A percentile compares a stretch with the other conserved stretches of the same genome.
phyloP scores from a whole-genome alignment of 2,329 filamentous ascomycete species.

The Colletotrichum sidae region DNA sequence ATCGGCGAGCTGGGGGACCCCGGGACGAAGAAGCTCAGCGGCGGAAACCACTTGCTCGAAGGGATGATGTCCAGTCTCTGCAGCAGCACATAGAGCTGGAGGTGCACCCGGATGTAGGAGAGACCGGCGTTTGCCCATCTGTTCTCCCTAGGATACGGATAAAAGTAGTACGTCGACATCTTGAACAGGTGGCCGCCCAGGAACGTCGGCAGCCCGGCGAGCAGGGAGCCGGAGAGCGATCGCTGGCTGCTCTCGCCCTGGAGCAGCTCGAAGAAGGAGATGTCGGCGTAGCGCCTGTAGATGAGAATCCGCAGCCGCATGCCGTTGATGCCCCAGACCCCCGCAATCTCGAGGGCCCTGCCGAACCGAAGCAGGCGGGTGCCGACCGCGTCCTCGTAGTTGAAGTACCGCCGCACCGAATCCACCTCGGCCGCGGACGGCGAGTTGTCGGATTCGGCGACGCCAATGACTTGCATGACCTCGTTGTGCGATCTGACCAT shows the following conservation, averaged over 20 bases:
- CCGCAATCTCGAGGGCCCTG: slow-evolving; percentile 53
- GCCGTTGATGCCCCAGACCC: slow-evolving; percentile 64
- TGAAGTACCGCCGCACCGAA: slow-evolving; percentile 55
- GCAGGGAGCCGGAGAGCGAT: slow-evolving; percentile 47
- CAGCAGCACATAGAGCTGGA: slow-evolving; percentile 64
- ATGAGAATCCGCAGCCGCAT: slow-evolving; percentile 67
- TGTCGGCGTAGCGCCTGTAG: slow-evolving; percentile 61
- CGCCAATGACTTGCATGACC: slow-evolving; percentile 72
- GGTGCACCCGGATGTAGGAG: slow-evolving; percentile 59
- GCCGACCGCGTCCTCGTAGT: slow-evolving; percentile 61
- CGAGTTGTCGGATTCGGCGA: slow-evolving; percentile 67
- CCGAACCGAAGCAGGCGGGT: slow-evolving; percentile 49
- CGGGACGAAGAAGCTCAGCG: slow-evolving; percentile 63
- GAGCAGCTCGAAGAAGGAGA: slow-evolving; percentile 60
- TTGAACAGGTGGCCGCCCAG: slow-evolving; percentile 48
- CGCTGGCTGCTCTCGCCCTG: slow-evolving; percentile 48
- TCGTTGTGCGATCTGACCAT: slow-evolving; percentile 72
- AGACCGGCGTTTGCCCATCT: slow-evolving; percentile 39
- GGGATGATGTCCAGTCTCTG: slow-evolving; percentile 63
- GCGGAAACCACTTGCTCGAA: slow-evolving; percentile 55
- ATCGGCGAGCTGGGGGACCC: slow-evolving; percentile 65
- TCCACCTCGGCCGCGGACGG: slow-evolving; percentile 53
- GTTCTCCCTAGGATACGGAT: slow-evolving; percentile 35
- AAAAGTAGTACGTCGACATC: slow-evolving; percentile 41
- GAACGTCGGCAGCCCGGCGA: slow-evolving; percentile 55